A percentile compares a stretch with the other conserved stretches of the same genome.
Conservation (phyloP, 2,329 filamentous ascomycete species). For the Colletotrichum orbiculare region DNA sequence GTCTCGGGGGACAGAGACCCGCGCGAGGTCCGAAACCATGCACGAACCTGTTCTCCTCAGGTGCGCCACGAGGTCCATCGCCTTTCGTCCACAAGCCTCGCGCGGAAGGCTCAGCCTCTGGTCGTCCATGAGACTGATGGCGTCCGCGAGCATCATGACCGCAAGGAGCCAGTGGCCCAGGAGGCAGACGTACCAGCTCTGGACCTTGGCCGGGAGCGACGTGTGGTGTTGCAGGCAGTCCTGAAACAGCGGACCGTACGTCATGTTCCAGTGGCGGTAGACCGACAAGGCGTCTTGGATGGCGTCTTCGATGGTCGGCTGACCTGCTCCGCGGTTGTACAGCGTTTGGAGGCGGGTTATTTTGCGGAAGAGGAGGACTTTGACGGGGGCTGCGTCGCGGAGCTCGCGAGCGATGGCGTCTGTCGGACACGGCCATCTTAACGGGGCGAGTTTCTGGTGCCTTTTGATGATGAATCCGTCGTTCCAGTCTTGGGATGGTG, state of each 20-base stretch:
- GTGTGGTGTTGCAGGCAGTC: slow-evolving; percentile 63
- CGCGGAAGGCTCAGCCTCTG: slow-evolving; percentile 42
- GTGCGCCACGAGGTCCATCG: slow-evolving; percentile 47
- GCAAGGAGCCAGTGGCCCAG: slow-evolving; percentile 69
- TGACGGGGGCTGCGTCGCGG: slow-evolving; percentile 65
- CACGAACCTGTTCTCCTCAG: slow-evolving; percentile 57
- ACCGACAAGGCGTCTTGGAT: slow-evolving; percentile 60
- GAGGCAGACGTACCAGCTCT: slow-evolving; percentile 70
- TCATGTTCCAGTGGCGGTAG: slow-evolving; percentile 65
- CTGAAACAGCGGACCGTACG: slow-evolving; percentile 62
- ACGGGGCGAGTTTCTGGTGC: slow-evolving; percentile 41
- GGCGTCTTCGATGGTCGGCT: slow-evolving; percentile 57
- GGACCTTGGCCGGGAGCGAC: slow-evolving; percentile 61
- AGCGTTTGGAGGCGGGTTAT: slow-evolving; percentile 66
- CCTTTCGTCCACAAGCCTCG: slow-evolving; percentile 42
- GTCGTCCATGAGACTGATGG: slow-evolving; percentile 62
- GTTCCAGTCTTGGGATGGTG: slow-evolving; percentile 39
- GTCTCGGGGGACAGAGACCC: slow-evolving; percentile 51
- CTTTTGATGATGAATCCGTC: slow-evolving; percentile 50
- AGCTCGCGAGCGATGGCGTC: slow-evolving; percentile 61
- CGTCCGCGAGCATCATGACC: slow-evolving; percentile 64
- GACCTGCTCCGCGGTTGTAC: slow-evolving; percentile 50
- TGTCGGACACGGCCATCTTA: slow-evolving; percentile 66
- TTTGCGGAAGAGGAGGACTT: slow-evolving; percentile 68
- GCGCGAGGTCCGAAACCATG: slow-evolving; percentile 60